A percentile compares a stretch with the other conserved stretches of the same genome.
Evolutionary conservation across 2,329 filamentous ascomycete species (phyloP).

Genomic region (Akanthomyces muscarius): DNA sequence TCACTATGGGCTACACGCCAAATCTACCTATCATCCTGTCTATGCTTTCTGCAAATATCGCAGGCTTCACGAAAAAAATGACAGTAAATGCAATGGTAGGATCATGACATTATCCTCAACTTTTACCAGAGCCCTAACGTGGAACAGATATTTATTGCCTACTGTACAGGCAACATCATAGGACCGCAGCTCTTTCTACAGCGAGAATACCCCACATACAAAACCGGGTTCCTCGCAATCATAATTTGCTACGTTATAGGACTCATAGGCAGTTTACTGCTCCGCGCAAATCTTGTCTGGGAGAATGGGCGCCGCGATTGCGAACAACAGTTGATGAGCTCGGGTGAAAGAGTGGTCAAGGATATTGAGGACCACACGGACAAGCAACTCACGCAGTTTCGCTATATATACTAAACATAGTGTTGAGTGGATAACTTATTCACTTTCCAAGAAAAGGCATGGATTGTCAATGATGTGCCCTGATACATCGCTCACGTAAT

Average conservation of each 20-base stretch:
- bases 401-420: not conserved
- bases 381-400: not conserved
- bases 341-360: not conserved
- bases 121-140: not conserved
- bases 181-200: slow-evolving; percentile 57
- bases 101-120: not conserved
- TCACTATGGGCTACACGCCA: slow-evolving; percentile 4
- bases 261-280: slow-evolving; percentile 37
- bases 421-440: not conserved
- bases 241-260: slow-evolving; percentile 55
- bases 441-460: not conserved
- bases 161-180: slow-evolving; percentile 58
- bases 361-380: not conserved
- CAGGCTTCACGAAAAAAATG: slow-evolving; percentile 57
- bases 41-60: slow-evolving; percentile 55
- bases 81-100: slow-evolving; percentile 49
- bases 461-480: too few species aligned
- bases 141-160: slow-evolving; percentile 48
- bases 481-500: too few species aligned
- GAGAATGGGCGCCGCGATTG: slow-evolving; percentile 52
- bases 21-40: slow-evolving; percentile 42
- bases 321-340: not conserved
- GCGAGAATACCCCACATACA: slow-evolving; percentile 56
- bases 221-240: slow-evolving; percentile 58
- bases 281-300: slow-evolving; percentile 46